These are phyloP conservation scores for Pochonia chlamydosporia DNA, from an alignment of 2,329 filamentous ascomycete genomes.

Conservation along the genomic window DNA sequence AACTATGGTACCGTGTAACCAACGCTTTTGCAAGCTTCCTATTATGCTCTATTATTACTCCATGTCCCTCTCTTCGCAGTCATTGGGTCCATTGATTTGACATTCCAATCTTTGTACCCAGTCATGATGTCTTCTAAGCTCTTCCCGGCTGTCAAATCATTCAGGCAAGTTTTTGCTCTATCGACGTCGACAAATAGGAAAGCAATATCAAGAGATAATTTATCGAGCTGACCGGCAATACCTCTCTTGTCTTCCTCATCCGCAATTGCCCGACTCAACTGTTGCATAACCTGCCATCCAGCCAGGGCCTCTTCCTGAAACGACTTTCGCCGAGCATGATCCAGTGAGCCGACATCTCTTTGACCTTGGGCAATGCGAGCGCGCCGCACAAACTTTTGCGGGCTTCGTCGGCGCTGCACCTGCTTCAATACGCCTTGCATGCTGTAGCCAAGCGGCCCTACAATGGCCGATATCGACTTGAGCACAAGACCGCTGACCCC, in stretches of 20 bases:
- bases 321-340: conserved; percentile 24
- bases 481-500: conserved; percentile 58
- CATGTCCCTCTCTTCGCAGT: conserved; percentile 8
- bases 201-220: conserved; percentile 19
- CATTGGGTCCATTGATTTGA: conserved; percentile 7
- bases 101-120: conserved; percentile 6
- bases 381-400: conserved; percentile 46
- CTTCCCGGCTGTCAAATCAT: conserved; percentile 39
- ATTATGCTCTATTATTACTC: conserved; percentile 7
- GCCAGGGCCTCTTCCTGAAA: conserved; percentile 20
- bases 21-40: no score
- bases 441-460: conserved; percentile 56
- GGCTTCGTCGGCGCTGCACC: conserved; percentile 44
- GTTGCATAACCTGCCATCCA: conserved; percentile 26
- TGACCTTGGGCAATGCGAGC: conserved; percentile 55
- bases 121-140: conserved; percentile 18
- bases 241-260: conserved; percentile 29
- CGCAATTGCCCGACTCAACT: conserved; percentile 22
- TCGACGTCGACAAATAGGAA: conserved; percentile 43
- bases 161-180: conserved; percentile 38
- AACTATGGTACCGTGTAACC: no score
- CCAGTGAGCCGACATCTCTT: conserved; percentile 33
- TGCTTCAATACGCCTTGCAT: conserved; percentile 61
- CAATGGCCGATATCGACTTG: conserved; percentile 56
- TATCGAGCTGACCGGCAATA: conserved; percentile 29